Conservation (phyloP, 106 monocot genomes). For the Dioscorea dumetorum region DNA sequence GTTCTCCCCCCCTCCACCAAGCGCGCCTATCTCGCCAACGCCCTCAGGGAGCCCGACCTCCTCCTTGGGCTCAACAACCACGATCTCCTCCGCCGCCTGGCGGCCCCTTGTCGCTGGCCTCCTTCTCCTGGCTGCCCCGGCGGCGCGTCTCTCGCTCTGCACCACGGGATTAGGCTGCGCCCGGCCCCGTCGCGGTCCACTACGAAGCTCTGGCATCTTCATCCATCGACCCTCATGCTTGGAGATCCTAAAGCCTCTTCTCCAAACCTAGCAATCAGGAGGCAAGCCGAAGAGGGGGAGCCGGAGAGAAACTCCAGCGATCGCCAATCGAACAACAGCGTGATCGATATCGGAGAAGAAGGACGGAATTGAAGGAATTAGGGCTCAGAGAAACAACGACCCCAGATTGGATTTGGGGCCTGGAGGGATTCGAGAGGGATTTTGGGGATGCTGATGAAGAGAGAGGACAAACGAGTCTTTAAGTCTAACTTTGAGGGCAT, state of each 20-base stretch:
- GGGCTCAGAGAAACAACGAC: too few species aligned
- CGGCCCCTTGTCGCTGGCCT: constrained; percentile 11
- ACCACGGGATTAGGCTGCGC: constrained; percentile 23
- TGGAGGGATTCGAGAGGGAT: too few species aligned
- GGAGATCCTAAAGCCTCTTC: neutral
- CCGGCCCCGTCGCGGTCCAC: constrained; percentile 54
- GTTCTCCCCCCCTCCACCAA: constrained; percentile 2
- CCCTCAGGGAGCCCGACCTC: constrained; percentile 25
- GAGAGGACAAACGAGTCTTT: too few species aligned
- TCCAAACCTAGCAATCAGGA: too few species aligned
- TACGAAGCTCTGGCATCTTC: constrained; percentile 78
- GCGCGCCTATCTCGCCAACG: constrained; percentile 15
- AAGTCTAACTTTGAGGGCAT: too few species aligned
- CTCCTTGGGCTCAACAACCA: constrained; percentile 5
- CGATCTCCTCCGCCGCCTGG: constrained; percentile 7
- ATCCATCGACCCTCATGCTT: constrained; percentile 43
- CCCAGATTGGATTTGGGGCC: too few species aligned
- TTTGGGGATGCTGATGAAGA: too few species aligned
- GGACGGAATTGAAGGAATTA: too few species aligned
- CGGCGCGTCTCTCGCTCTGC: constrained; percentile 8
- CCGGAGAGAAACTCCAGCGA: too few species aligned
- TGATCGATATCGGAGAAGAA: too few species aligned
- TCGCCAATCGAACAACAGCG: too few species aligned
- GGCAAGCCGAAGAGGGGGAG: too few species aligned
- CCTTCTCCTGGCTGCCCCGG: constrained; percentile 8